These are phyloP conservation scores for Apiospora hydei DNA, from an alignment of 2,329 filamentous ascomycete species.

Conservation along the genomic window DNA sequence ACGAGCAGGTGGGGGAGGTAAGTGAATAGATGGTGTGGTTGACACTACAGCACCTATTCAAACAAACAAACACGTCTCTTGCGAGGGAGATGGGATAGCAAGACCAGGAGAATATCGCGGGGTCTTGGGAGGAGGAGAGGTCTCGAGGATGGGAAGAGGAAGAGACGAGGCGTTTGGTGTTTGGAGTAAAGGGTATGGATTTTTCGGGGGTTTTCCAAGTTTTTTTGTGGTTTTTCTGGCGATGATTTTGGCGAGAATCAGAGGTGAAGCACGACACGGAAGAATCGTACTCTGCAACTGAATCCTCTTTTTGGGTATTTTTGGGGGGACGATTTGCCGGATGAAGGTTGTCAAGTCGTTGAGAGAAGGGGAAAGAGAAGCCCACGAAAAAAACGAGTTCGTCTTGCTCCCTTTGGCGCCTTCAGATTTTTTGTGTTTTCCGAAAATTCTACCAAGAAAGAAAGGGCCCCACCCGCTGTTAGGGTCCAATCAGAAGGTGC, in stretches of 20 bases:
- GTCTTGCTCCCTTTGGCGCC: slow-evolving; percentile 23
- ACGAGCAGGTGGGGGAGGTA: slow-evolving; percentile 23
- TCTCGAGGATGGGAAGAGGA: slow-evolving; percentile 30
- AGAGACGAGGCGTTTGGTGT: slow-evolving; percentile 20
- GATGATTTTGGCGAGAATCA: slow-evolving; percentile 63
- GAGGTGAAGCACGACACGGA: slow-evolving; percentile 60
- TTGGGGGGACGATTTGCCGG: slow-evolving; percentile 49
- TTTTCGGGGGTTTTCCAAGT: slow-evolving; percentile 63
- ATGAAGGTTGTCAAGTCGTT: slow-evolving; percentile 60
- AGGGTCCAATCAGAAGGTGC: slow-evolving; percentile 23
- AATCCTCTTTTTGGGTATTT: slow-evolving; percentile 55
- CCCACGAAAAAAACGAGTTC: slow-evolving; percentile 42
- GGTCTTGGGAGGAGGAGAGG: slow-evolving; percentile 31
- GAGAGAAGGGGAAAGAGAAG: slow-evolving; percentile 43
- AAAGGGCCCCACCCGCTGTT: slow-evolving; percentile 15
- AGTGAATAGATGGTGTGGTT: slow-evolving; percentile 31
- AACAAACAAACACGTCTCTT: slow-evolving; percentile 24
- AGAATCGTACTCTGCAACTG: slow-evolving; percentile 57
- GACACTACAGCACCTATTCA: slow-evolving; percentile 26
- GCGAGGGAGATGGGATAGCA: slow-evolving; percentile 31
- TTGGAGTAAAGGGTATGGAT: slow-evolving; percentile 33
- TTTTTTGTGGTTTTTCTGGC: slow-evolving; percentile 66
- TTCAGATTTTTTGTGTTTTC: slow-evolving; percentile 29
- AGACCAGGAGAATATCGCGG: slow-evolving; percentile 25
- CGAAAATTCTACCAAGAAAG: slow-evolving; percentile 28